These are phyloP conservation scores for Candida sp. DNA, from an alignment of 1,139 yeast species.

Conservation along the genomic window DNA sequence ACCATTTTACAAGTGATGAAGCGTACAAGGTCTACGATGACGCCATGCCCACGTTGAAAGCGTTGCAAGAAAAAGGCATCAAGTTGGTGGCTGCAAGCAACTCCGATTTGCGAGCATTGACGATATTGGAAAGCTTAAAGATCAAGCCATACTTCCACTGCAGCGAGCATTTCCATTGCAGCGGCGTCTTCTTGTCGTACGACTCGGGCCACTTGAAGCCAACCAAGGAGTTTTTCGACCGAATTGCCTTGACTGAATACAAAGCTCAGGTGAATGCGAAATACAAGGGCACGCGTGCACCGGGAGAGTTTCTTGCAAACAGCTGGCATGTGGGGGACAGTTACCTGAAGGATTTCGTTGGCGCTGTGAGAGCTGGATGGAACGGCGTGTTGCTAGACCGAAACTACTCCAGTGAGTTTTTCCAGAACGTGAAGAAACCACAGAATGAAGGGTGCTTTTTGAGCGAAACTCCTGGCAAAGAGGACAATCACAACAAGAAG, in stretches of 20 bases:
- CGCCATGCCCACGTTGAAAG: constrained; percentile 49
- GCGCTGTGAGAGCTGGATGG: constrained; percentile 62
- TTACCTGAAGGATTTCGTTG: constrained; percentile 54
- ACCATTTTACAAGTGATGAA: constrained; percentile 48
- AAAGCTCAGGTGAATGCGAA: constrained; percentile 1
- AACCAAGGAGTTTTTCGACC: constrained; percentile 45
- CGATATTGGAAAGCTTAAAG: constrained; percentile 50
- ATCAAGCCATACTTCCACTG: constrained; percentile 39
- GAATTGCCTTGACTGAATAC: constrained; percentile 22
- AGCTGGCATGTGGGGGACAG: constrained; percentile 77
- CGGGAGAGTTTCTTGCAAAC: constrained; percentile 21
- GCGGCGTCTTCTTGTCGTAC: constrained; percentile 54
- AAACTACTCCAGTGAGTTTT: constrained; percentile 24
- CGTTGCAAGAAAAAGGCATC: constrained; percentile 33
- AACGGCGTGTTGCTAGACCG: constrained; percentile 61
- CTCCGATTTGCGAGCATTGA: constrained; percentile 57
- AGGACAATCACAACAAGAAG: constrained; percentile 1
- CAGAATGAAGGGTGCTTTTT: constrained; percentile 13
- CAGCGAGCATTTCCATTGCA: constrained; percentile 35
- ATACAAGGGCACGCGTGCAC: constrained; percentile 14
- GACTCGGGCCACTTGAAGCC: constrained; percentile 61
- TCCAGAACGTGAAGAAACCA: constrained; percentile 14
- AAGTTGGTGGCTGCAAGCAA: constrained; percentile 56
- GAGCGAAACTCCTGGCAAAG: not conserved
- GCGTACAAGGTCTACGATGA: constrained; percentile 62